These are phyloP conservation scores for Singerocomus inundabilis DNA, from an alignment of 1,284 basidiomycete species.

Conservation along the genomic window DNA sequence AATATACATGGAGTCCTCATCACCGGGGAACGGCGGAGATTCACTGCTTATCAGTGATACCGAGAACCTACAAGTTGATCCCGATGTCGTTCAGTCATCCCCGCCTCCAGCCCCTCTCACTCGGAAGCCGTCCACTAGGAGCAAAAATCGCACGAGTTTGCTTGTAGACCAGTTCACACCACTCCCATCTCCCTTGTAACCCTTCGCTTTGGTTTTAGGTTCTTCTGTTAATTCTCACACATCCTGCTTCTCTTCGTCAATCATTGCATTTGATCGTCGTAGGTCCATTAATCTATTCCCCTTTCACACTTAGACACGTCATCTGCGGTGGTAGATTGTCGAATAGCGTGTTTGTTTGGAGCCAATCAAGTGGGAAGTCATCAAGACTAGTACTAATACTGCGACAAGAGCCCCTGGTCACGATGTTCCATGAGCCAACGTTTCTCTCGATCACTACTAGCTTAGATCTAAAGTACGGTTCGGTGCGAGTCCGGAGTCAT, in stretches of 20 bases:
- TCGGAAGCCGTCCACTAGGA: constrained; percentile 59
- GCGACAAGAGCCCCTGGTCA: neutral
- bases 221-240: constrained; percentile 1
- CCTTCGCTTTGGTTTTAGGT: neutral
- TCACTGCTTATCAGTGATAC: constrained; percentile 25
- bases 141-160: constrained; percentile 52
- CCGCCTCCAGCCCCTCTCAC: constrained; percentile 60
- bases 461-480: no score
- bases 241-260: constrained; percentile 1
- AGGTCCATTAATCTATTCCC: constrained; percentile 1
- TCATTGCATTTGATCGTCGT: constrained; percentile 1
- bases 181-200: constrained; percentile 18
- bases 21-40: constrained; percentile 40
- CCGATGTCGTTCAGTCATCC: constrained; percentile 42
- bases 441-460: no score
- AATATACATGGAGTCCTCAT: constrained; percentile 37
- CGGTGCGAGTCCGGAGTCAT: no score
- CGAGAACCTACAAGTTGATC: constrained; percentile 29
- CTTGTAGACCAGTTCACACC: constrained; percentile 34
- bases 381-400: neutral
- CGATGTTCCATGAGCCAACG: no score
- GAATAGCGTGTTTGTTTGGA: constrained; percentile 6
- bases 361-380: neutral
- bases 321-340: constrained; percentile 12
- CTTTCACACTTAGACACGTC: constrained; percentile 3